Base-by-base conservation (phyloP, 106 monocot species). In the Dendrobium chrysotoxum region DNA sequence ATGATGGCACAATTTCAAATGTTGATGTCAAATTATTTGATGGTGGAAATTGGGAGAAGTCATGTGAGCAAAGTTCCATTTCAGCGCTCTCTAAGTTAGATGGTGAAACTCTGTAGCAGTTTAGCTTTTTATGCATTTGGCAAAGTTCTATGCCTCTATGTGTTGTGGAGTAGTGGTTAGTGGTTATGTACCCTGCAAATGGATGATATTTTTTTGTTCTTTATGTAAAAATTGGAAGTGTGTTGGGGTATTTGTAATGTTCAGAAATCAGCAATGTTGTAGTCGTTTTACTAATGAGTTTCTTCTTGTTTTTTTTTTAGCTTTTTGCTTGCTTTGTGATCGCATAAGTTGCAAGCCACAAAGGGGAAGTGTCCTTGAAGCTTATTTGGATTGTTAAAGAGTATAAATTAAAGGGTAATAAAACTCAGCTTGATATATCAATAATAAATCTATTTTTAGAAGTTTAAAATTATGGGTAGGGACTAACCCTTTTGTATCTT, bases 11-110 rank as follows among this genome's bases (percentile, higher is more conserved):
- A 15, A 61, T 99, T 70, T 47, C 40, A 12, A 86, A 95, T 75
- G 85, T 99, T 7, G 99, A 99, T 76, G 85, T 87, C 73, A 87
- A 83, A 79, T 3, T 67, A 41, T 91, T 79, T 78, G 98, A 99
- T 86, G 95, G 98, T 23, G 86, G 26, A 80, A 85, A 99, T 39
- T 83, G 83, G 83, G 83, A 83, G n/a, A 53, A 16, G 5, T 76
- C 80, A 18, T 71, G 77, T 44, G 28, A 80, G 42, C 50, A 77
- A 70, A 82, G 45, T 44, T 80, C 82, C 11, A 86, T 86, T 75
- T 79, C 86, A 47, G 81, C 75, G 10, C 82, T 79, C n/a, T 86
- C 86, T 10, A 82, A 20, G 9, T 35, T 12, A 5, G 28, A 66
- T 26, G 66, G 66, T 66, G 28, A 66, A 66, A 70, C 4, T 35